These are phyloP conservation scores for Penicillium crystallinum DNA, from an alignment of 495 filamentous ascomycete genomes.

Conservation along the genomic window DNA sequence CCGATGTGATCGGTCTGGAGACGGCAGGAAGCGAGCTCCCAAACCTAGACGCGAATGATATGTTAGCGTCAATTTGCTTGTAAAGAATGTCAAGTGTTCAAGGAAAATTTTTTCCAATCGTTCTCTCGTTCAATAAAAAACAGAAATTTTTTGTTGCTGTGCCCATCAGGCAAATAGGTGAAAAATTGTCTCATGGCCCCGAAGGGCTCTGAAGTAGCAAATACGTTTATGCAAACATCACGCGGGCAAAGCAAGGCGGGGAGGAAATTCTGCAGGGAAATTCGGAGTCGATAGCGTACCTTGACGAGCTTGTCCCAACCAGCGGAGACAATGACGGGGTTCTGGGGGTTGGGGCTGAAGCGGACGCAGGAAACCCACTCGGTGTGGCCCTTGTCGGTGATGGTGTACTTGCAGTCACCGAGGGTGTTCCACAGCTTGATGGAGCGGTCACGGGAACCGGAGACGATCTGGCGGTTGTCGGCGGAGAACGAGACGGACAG, in stretches of 20 bases:
- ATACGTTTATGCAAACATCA: constrained; percentile 99
- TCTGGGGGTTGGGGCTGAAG: constrained; percentile 99
- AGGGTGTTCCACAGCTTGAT: constrained; percentile 99
- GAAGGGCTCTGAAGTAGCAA: constrained; percentile 99
- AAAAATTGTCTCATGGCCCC: constrained; percentile 92
- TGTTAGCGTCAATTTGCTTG: constrained; percentile 22
- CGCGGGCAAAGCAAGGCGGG: constrained; percentile 39
- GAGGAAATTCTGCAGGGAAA: neutral
- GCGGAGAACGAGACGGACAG: constrained; percentile 99
- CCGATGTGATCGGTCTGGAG: constrained; percentile 99
- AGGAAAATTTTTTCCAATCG: constrained; percentile 13
- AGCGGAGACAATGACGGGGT: constrained; percentile 97
- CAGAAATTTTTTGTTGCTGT: constrained; percentile 20
- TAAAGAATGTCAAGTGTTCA: constrained; percentile 4
- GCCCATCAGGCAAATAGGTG: constrained; percentile 83
- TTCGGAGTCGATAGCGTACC: constrained; percentile 56
- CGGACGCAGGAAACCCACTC: constrained; percentile 99
- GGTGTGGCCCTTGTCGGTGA: constrained; percentile 99
- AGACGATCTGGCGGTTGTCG: constrained; percentile 99
- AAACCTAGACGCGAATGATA: constrained; percentile 60
- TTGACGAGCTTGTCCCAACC: constrained; percentile 99
- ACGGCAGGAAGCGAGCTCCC: constrained; percentile 98
- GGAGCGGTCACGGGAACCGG: constrained; percentile 91
- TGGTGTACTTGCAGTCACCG: constrained; percentile 99
- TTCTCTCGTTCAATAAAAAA: constrained; percentile 13